Evolutionary conservation across 2,329 filamentous ascomycete genomes (phyloP).

Genomic region (Phialemoniopsis sp.): DNA sequence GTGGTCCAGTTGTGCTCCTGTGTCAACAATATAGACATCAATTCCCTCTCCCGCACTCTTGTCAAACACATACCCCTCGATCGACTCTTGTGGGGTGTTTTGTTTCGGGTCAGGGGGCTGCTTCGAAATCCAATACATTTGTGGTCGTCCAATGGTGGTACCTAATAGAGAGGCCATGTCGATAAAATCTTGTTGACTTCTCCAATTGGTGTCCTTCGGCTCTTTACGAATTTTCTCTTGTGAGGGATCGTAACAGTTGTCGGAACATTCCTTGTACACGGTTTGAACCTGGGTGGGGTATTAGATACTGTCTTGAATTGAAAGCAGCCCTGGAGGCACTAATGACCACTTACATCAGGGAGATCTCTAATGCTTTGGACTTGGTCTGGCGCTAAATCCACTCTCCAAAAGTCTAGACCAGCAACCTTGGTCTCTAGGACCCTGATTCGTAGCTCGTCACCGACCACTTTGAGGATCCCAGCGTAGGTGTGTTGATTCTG

Average conservation of each 20-base stretch:
- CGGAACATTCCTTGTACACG: too few species aligned
- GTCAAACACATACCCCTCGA: not conserved
- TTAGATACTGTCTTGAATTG: too few species aligned
- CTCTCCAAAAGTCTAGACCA: too few species aligned
- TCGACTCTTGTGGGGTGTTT: not conserved
- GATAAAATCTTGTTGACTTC: not conserved
- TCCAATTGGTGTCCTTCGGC: not conserved
- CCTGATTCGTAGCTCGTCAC: not conserved
- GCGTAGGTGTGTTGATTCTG: not conserved
- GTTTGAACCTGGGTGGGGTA: too few species aligned
- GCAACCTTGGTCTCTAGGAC: too few species aligned
- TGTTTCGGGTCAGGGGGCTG: not conserved
- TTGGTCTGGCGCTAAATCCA: too few species aligned
- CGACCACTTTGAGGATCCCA: not conserved
- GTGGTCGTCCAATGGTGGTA: not conserved
- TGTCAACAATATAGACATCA: not conserved
- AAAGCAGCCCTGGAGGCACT: too few species aligned
- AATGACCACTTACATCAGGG: too few species aligned
- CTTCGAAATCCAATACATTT: not conserved
- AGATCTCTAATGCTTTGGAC: too few species aligned
- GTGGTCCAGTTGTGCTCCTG: not conserved
- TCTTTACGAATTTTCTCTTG: too few species aligned
- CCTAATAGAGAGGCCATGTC: not conserved
- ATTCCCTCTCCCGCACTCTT: not conserved
- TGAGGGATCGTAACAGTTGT: too few species aligned